Base-by-base conservation (phyloP, 306 rosid species). In the Acacia melanoxylon region DNA sequence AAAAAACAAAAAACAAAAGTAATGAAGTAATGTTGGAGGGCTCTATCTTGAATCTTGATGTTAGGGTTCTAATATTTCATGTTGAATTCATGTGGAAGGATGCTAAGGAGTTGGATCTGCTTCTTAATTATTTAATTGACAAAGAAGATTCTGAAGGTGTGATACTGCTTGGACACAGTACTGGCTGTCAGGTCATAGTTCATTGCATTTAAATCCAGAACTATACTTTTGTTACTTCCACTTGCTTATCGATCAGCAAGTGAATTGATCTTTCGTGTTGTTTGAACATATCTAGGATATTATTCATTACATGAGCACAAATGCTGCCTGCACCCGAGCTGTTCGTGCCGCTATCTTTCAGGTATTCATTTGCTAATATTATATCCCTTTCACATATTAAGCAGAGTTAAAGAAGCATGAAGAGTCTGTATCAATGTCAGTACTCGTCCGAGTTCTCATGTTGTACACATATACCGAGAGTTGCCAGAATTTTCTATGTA, bases 131-230 rank as follows among this genome's bases (percentile, higher is more conserved):
- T 86, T 85, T 96, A 74, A 96, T 96, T 72, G 90, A 96, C 91
- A 93, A 92, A 88, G 98, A 96, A 87, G 99, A 93, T 80, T 96
- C 98, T 16, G 99, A 93, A 91, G 99, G 99, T 62, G 99, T 93
- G 82, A 94, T 92, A 52, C 88, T 96, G 75, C 91, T 96, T 80
- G 99, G 99, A 84, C 99, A 96, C 72, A 96, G 97, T 82, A 93
- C 99, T 74, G 98, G 99, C 80, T 96, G 98, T 84, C 98, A 96
- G 97, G 99, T 93, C 81, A 79, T 85, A 77, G 81, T 35, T 68
- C 69, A 63, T 85, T 86, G 81, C 71, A 69, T 71, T 78, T 58
- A 68, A 86, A 73, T 78, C 78, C 49, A 85, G 81, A 82, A 75
- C 70, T 71, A 10, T 48, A 25, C 77, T 37, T 76, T 77, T 79